Evolutionary conservation across 225 moss, liverwort and hornwort species (phyloP).

Genomic region (Bryoerythrophyllum caledonicum): DNA sequence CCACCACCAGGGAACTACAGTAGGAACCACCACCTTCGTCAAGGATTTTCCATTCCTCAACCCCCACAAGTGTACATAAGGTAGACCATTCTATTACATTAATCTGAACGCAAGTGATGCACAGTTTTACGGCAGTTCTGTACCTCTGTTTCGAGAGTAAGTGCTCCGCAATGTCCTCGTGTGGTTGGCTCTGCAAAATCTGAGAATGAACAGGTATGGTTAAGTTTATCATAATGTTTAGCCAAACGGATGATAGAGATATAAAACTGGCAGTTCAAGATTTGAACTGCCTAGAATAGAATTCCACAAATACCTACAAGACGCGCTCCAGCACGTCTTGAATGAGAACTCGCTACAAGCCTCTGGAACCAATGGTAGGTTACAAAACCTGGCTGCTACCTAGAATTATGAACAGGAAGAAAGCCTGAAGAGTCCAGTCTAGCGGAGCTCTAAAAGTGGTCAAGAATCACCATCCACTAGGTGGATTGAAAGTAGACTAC

Average conservation of each 20-base stretch:
- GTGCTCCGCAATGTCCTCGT: not conserved
- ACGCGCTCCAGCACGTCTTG: slow-evolving; percentile 17
- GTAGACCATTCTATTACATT: not conserved
- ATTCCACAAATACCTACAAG: slow-evolving; percentile 21
- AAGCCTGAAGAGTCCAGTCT: slow-evolving; percentile 16
- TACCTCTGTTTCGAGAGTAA: slow-evolving; percentile 12
- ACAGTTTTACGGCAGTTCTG: slow-evolving; percentile 4
- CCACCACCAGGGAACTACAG: not conserved
- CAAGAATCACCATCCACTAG: slow-evolving; percentile 43
- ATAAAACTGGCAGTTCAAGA: slow-evolving; percentile 27
- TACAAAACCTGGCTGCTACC: slow-evolving; percentile 38
- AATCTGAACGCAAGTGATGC: slow-evolving; percentile 2
- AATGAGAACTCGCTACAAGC: slow-evolving; percentile 31
- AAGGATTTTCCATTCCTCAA: slow-evolving; percentile 12
- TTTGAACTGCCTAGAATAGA: slow-evolving; percentile 14
- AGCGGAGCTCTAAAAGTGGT: slow-evolving; percentile 28
- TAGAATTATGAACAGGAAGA: slow-evolving; percentile 43
- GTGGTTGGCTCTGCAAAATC: not conserved
- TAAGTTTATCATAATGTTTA: not conserved
- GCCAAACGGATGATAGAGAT: slow-evolving; percentile 13
- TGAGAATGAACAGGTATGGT: not conserved
- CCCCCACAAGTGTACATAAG: slow-evolving; percentile 11
- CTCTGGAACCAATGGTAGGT: slow-evolving; percentile 26
- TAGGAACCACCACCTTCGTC: not conserved
- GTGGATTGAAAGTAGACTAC: slow-evolving; percentile 31